A percentile compares a stretch with the other conserved stretches of the same genome.
Conservation (phyloP, 2,329 filamentous ascomycete species). For the Fusarium concolor region DNA sequence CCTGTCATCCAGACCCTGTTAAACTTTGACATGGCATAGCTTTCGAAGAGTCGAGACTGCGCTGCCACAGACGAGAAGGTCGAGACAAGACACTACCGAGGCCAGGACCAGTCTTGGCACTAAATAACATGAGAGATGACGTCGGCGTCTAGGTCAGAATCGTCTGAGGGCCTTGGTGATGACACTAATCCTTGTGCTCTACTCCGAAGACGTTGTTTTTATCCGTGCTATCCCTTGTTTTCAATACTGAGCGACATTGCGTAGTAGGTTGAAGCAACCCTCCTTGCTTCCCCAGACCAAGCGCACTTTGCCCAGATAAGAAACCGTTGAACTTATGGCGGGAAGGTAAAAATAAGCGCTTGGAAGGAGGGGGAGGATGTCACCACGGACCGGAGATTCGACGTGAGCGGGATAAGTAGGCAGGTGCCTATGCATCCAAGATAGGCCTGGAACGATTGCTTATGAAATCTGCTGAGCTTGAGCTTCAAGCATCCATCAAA, state of each 20-base stretch:
- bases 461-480: not conserved
- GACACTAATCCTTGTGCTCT: not conserved
- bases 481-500: no score
- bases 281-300: not conserved
- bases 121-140: constrained; percentile 28
- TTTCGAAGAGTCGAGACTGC: constrained; percentile 36
- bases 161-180: constrained; percentile 1
- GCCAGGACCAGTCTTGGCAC: constrained; percentile 24
- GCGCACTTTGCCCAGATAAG: constrained; percentile 1
- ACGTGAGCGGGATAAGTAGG: not conserved
- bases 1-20: constrained; percentile 26
- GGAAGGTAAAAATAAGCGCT: not conserved
- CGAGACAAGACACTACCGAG: constrained; percentile 33
- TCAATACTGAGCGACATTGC: not conserved
- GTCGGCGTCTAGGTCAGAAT: constrained; percentile 19
- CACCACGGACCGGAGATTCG: not conserved
- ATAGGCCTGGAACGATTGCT: constrained; percentile 6
- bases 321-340: not conserved
- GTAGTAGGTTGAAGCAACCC: not conserved
- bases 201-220: constrained; percentile 1
- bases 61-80: constrained; percentile 27
- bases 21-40: constrained; percentile 15
- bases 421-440: not conserved
- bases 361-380: constrained; percentile 1
- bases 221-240: no score